Evolutionary conservation across 2,329 filamentous ascomycete species (phyloP).

Genomic region (Canariomyces notabilis): DNA sequence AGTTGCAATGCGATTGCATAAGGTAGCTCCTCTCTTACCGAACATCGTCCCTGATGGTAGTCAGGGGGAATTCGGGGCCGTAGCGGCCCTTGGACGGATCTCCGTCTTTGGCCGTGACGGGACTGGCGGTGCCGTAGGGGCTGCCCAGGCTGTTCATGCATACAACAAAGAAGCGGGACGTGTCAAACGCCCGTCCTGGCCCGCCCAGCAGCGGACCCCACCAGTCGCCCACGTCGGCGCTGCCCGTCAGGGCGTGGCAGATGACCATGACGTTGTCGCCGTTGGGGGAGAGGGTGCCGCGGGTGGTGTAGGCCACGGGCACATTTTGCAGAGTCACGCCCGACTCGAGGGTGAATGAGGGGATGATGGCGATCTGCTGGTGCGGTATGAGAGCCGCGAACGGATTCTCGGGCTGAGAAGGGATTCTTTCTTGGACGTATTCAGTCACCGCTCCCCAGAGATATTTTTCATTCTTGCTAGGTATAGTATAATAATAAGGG

Average conservation of each 20-base stretch:
- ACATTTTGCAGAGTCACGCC: conserved; percentile 77
- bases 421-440: conserved; percentile 61
- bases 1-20: no score
- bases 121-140: conserved; percentile 82
- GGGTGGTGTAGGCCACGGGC: conserved; percentile 62
- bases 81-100: conserved; percentile 70
- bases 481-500: no score
- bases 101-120: conserved; percentile 82
- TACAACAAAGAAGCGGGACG: conserved; percentile 76
- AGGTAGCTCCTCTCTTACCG: conserved; percentile 59
- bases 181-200: conserved; percentile 73
- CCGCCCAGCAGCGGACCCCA: conserved; percentile 80
- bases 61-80: conserved; percentile 92
- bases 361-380: conserved; percentile 80
- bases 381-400: conserved; percentile 82
- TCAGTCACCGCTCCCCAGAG: conserved; percentile 49
- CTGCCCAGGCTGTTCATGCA: conserved; percentile 84
- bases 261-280: conserved; percentile 68
- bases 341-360: conserved; percentile 88
- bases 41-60: conserved; percentile 92
- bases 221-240: conserved; percentile 81
- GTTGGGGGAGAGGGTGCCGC: conserved; percentile 54
- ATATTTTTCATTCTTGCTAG: conserved; percentile 4
- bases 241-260: conserved; percentile 81
- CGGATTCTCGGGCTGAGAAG: conserved; percentile 81